These are phyloP conservation scores for Myotisia sp. DNA, from an alignment of 2,329 filamentous ascomycete species.

Conservation along the genomic window DNA sequence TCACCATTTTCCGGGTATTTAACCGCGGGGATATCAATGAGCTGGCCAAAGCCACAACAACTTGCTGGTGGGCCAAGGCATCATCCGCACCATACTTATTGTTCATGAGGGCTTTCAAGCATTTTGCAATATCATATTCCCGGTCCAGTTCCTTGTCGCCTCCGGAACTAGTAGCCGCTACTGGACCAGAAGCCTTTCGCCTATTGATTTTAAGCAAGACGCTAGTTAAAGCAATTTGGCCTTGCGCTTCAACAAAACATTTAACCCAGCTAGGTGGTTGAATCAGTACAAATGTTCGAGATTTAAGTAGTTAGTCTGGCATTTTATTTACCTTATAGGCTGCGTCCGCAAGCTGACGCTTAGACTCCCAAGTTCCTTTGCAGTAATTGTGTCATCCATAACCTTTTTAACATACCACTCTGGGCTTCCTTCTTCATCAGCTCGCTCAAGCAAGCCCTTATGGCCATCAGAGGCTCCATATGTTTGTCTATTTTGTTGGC, in stretches of 20 bases:
- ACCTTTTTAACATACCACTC: conserved; percentile 97
- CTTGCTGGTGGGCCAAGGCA: conserved; percentile 75
- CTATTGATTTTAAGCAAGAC: conserved; percentile 88
- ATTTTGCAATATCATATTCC: conserved; percentile 96
- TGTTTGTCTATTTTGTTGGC: conserved; percentile 56
- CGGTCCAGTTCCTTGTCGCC: conserved; percentile 72
- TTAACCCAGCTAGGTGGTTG: conserved; percentile 61
- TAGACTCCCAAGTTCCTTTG: conserved; percentile 81
- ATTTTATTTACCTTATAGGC: conserved; percentile 53
- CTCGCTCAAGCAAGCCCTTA: conserved; percentile 57
- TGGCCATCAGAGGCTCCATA: conserved; percentile 52
- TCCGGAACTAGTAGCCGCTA: conserved; percentile 43
- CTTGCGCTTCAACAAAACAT: conserved; percentile 91
- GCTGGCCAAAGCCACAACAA: conserved; percentile 72
- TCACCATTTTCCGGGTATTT: conserved; percentile 85
- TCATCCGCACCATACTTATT: conserved; percentile 98
- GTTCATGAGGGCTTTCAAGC: conserved; percentile 94
- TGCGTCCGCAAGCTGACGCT: conserved; percentile 92
- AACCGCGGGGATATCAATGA: conserved; percentile 79
- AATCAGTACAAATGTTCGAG: conserved; percentile 6
- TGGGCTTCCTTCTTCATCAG: conserved; percentile 87
- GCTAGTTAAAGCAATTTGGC: conserved; percentile 89
- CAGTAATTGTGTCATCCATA: conserved; percentile 86
- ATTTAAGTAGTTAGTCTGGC: neutral
- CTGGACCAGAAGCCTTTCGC: conserved; percentile 60